A percentile compares a stretch with the other conserved stretches of the same genome.
Evolutionary conservation across 768 basidiomycete species (phyloP).

Genomic region (Amanita polypyramis): DNA sequence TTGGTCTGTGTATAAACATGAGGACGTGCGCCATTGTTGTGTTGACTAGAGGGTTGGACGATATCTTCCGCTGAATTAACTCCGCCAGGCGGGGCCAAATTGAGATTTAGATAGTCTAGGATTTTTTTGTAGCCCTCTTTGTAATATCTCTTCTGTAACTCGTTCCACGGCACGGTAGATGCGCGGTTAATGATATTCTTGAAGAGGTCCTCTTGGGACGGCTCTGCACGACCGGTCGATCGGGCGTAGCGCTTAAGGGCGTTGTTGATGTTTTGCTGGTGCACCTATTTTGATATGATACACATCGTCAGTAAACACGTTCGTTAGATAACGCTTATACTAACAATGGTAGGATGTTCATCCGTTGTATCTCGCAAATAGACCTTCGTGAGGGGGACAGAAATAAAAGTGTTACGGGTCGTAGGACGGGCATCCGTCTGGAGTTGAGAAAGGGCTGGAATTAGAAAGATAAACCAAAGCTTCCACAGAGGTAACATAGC

Average conservation of each 20-base stretch:
- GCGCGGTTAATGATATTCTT: slow-evolving; percentile 30
- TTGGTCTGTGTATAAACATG: not conserved
- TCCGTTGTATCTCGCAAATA: not conserved
- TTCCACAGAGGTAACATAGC: not conserved
- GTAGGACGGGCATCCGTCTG: not conserved
- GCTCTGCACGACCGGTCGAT: slow-evolving; percentile 40
- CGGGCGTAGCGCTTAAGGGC: slow-evolving; percentile 41
- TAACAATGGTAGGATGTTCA: slow-evolving; percentile 3
- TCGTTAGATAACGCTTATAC: not conserved
- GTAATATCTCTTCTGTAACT: slow-evolving; percentile 13
- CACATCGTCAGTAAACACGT: not conserved
- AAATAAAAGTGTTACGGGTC: not conserved
- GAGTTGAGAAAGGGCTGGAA: not conserved
- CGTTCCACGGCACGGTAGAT: slow-evolving; percentile 18
- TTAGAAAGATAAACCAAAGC: not conserved
- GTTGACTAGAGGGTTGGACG: slow-evolving; percentile 4
- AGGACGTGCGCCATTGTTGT: slow-evolving; percentile 11
- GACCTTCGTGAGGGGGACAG: slow-evolving; percentile 3
- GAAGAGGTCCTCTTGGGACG: slow-evolving; percentile 24
- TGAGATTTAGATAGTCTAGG: not conserved
- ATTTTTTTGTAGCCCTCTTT: not conserved
- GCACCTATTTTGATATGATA: slow-evolving; percentile 23
- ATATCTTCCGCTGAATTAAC: slow-evolving; percentile 11
- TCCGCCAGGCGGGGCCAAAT: slow-evolving; percentile 15
- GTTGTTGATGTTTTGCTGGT: slow-evolving; percentile 54